A percentile compares a stretch with the other conserved stretches of the same genome.
These are phyloP conservation scores for Salix dunnii DNA, from an alignment of 345 rosid species.

Conservation along the genomic window DNA sequence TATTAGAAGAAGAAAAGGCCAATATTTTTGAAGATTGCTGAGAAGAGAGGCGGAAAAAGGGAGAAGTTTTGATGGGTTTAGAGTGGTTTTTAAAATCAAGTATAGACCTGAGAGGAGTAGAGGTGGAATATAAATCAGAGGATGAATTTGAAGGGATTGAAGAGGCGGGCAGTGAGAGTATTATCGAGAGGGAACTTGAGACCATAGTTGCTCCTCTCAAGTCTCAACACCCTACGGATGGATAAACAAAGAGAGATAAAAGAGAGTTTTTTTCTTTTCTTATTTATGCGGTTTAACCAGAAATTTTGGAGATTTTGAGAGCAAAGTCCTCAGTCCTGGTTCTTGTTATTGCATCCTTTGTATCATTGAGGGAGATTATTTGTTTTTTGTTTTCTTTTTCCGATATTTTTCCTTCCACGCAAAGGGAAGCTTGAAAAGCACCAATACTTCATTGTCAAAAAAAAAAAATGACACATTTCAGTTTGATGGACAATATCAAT, in stretches of 20 bases:
- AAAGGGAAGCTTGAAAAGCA: no score
- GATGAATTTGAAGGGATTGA: slow-evolving; percentile 1
- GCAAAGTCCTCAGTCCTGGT: neutral
- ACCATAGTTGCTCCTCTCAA: slow-evolving; percentile 12
- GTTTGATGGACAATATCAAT: no score
- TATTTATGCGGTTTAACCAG: neutral
- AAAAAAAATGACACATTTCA: no score
- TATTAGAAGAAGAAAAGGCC: slow-evolving; percentile 8
- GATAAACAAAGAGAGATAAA: neutral
- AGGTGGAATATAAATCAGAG: neutral
- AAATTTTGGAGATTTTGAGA: neutral
- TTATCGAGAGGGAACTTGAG: slow-evolving; percentile 1
- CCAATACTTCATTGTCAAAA: no score
- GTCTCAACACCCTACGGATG: neutral
- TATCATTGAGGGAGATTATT: neutral
- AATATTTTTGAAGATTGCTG: neutral
- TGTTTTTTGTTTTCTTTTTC: no score
- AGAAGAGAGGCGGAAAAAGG: neutral
- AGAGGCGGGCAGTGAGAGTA: neutral
- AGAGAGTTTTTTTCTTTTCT: neutral
- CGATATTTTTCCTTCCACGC: no score
- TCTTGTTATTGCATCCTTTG: neutral
- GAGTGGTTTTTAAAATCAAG: neutral
- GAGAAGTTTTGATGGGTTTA: neutral
- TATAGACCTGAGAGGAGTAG: neutral